A percentile compares a stretch with the other conserved stretches of the same genome.
Conservation (phyloP, 345 rosid species). For the Trapa bicornis region DNA sequence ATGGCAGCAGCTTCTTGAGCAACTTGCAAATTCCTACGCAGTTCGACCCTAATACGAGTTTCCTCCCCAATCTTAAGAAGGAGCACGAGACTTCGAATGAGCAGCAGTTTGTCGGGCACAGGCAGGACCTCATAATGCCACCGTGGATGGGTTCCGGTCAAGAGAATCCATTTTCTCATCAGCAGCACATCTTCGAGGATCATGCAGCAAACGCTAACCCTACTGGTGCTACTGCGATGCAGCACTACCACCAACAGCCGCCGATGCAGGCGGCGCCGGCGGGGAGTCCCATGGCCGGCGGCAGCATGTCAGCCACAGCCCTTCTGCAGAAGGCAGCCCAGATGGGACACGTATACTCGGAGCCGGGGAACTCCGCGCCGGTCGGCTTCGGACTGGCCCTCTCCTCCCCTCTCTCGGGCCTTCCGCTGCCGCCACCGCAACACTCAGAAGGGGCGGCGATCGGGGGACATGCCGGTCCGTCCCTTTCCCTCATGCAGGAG, state of each 20-base stretch:
- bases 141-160: slow-evolving; percentile 7
- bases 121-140: slow-evolving; percentile 1
- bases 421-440: neutral
- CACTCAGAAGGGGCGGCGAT: neutral
- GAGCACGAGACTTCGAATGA: neutral
- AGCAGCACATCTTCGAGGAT: slow-evolving; percentile 3
- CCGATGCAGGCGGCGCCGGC: too few relatives aligned
- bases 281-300: neutral
- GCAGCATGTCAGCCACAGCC: slow-evolving; percentile 79
- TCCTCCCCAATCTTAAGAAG: neutral
- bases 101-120: neutral
- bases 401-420: slow-evolving; percentile 18
- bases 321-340: slow-evolving; percentile 82
- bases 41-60: neutral
- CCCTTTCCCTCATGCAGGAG: neutral
- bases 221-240: neutral
- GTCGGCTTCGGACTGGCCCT: slow-evolving; percentile 27
- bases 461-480: neutral
- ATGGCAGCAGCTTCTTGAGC: neutral
- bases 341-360: slow-evolving; percentile 41
- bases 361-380: slow-evolving; percentile 17
- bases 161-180: neutral
- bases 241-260: slow-evolving; percentile 8
- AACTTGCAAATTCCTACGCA: neutral
- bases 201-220: slow-evolving; percentile 38